Conservation (phyloP, 345 rosid species). For the Carallia pectinifolia region DNA sequence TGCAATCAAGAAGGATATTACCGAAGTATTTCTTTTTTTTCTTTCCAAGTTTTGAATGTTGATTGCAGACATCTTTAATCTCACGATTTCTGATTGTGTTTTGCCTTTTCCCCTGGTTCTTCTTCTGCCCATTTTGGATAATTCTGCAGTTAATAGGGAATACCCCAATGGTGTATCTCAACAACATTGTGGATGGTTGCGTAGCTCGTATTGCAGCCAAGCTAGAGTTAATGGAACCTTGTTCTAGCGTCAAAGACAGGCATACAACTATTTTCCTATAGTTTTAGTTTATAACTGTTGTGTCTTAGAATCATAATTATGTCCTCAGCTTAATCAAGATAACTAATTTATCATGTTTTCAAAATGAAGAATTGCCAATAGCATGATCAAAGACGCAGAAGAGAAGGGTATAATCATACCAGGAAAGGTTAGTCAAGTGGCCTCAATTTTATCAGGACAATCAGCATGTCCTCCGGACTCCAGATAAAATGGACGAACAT, state of each 20-base stretch:
- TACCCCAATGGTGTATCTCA: slow-evolving; percentile 87
- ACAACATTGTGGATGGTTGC: slow-evolving; percentile 66
- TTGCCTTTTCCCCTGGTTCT: too few species aligned
- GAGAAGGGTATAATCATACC: slow-evolving; percentile 62
- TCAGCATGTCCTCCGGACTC: background rate
- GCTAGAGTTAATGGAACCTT: slow-evolving; percentile 69
- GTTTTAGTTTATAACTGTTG: background rate
- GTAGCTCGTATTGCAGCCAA: slow-evolving; percentile 77
- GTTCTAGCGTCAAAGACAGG: slow-evolving; percentile 66
- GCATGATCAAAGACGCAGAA: slow-evolving; percentile 55
- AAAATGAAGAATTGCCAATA: slow-evolving; percentile 56
- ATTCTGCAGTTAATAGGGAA: slow-evolving; percentile 49
- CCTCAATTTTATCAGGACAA: background rate
- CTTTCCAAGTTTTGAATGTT: too few species aligned
- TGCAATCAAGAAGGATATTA: too few species aligned
- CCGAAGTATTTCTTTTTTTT: too few species aligned
- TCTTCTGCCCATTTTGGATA: too few species aligned
- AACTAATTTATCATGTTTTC: background rate
- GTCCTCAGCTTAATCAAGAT: background rate
- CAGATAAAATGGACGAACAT: background rate
- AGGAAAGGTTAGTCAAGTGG: slow-evolving; percentile 53
- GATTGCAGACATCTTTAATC: too few species aligned
- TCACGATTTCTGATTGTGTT: too few species aligned
- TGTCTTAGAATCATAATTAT: background rate
- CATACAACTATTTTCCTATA: slow-evolving; percentile 1